Base-by-base conservation (phyloP, 257 asterid species). In the Solanum lignicaule region DNA sequence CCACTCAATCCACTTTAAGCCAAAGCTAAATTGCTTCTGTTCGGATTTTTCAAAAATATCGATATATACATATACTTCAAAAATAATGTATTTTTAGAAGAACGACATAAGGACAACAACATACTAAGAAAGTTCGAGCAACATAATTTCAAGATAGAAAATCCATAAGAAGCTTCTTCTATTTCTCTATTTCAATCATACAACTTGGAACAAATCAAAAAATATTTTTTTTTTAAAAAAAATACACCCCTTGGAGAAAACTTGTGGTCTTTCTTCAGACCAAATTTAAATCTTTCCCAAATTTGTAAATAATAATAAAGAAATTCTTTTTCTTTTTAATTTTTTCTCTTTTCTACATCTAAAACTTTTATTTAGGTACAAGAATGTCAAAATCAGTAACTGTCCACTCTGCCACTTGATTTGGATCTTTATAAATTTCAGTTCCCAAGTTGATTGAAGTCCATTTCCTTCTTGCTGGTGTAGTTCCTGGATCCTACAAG, bases 351-450 rank as follows among this genome's bases (percentile, higher is more conserved):
- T 84, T 62, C 41, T 62, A 33, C n/a, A 9, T 16, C 27, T 68
- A 20, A 15, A 18, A 33, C 38, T 60, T 46, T 32, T 90, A 66
- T 84, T 83, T 73, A n/a, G 89, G 91, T 36, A 91, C 91, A 90
- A 95, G 91, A 86, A 95, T 92, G 90, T 96, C 93, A 89, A 95
- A 95, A 92, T 93, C 93, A 89, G 90, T 91, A 83, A 96, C 99
- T 20, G 96, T 96, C 98, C 99, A 95, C 86, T 96, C 98, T 73
- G 97, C 98, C 52, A 91, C 93, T 92, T 94, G 96, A 90, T 92
- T 89, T 12, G 94, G 93, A 62, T 89, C 93, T 86, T 91, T 93
- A 87, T 86, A 94, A 41, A 94, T 95, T 83, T 94, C 98, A 27
- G 98, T 90, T 68, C 98, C 98, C 90, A 96, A 88, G 74, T 96